Percentiles rank a stretch among this genome's conserved stretches.
Conservation (phyloP, 768 basidiomycete genomes). For the Leucosporidium creatinivorum region DNA sequence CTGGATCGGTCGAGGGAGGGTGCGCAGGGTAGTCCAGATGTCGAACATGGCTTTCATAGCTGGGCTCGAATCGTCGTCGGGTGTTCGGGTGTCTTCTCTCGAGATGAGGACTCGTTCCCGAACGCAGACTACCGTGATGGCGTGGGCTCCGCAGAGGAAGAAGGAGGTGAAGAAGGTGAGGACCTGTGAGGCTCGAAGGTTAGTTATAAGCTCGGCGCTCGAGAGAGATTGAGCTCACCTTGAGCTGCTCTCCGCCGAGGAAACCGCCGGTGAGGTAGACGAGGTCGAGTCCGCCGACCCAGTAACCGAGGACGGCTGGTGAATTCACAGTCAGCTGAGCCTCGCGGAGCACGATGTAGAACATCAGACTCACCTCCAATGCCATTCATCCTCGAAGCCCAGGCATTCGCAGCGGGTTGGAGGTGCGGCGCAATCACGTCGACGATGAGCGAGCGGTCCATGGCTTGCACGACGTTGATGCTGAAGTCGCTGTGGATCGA, state of each 20-base stretch:
- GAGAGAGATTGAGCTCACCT: constrained; percentile 38
- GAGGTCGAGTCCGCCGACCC: constrained; percentile 48
- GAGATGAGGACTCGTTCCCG: constrained; percentile 62
- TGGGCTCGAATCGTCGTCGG: not conserved
- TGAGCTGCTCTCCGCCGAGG: constrained; percentile 68
- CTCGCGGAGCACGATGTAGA: too few species aligned
- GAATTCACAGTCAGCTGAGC: not conserved
- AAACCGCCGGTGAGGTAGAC: constrained; percentile 54
- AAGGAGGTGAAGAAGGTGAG: constrained; percentile 66
- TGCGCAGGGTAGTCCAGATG: constrained; percentile 63
- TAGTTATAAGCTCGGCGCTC: not conserved
- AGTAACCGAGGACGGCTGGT: constrained; percentile 25
- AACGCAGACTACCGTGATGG: constrained; percentile 50
- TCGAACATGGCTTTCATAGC: constrained; percentile 32
- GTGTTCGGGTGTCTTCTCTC: constrained; percentile 26
- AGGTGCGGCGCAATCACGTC: constrained; percentile 66
- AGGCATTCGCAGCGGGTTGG: constrained; percentile 83
- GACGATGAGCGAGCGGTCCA: constrained; percentile 82
- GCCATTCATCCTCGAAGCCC: constrained; percentile 89
- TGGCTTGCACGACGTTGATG: constrained; percentile 61
- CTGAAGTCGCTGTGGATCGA: constrained; percentile 23
- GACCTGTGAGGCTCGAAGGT: constrained; percentile 1
- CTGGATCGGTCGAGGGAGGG: constrained; percentile 64
- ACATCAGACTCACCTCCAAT: constrained; percentile 51
- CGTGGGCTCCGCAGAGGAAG: constrained; percentile 60